phyloP scores from a whole-genome alignment of 2,329 filamentous ascomycete species.

The Aspergillus nomiae region DNA sequence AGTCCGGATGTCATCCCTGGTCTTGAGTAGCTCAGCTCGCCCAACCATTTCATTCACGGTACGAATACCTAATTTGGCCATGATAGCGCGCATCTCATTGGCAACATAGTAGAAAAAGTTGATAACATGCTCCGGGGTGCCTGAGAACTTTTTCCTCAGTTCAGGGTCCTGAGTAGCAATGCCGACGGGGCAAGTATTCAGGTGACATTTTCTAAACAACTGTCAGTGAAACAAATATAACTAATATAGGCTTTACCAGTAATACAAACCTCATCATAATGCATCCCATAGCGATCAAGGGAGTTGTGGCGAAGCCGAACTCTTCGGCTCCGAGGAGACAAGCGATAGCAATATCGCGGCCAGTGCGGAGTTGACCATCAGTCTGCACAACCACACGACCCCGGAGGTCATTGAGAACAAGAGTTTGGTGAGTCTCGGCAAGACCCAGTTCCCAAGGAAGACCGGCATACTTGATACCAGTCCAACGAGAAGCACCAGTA shows the following conservation, averaged over 20 bases:
- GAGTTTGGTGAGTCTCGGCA: conserved; percentile 93
- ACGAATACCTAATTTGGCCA: conserved; percentile 92
- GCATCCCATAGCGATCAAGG: conserved; percentile 94
- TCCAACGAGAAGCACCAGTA: conserved; percentile 95
- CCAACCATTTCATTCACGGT: conserved; percentile 98
- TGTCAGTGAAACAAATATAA: conserved; percentile 8
- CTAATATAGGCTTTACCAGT: not conserved
- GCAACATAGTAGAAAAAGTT: conserved; percentile 99
- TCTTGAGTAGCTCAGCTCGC: conserved; percentile 80
- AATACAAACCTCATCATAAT: conserved; percentile 74
- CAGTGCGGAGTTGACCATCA: conserved; percentile 89
- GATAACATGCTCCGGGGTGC: conserved; percentile 93
- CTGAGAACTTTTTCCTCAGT: conserved; percentile 88
- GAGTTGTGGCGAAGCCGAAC: conserved; percentile 94
- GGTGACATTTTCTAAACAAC: conserved; percentile 32
- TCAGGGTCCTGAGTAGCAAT: conserved; percentile 96
- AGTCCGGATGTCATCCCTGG: conserved; percentile 84
- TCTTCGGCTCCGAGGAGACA: conserved; percentile 97
- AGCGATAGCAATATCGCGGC: conserved; percentile 90
- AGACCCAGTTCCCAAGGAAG: conserved; percentile 96
- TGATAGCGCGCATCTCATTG: conserved; percentile 94
- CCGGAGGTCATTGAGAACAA: conserved; percentile 93
- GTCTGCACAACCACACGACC: conserved; percentile 95
- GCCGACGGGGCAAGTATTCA: conserved; percentile 85
- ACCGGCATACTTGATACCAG: conserved; percentile 97